Conservation (phyloP, 352 stramenopile species). For the Pythium oligandrum region DNA sequence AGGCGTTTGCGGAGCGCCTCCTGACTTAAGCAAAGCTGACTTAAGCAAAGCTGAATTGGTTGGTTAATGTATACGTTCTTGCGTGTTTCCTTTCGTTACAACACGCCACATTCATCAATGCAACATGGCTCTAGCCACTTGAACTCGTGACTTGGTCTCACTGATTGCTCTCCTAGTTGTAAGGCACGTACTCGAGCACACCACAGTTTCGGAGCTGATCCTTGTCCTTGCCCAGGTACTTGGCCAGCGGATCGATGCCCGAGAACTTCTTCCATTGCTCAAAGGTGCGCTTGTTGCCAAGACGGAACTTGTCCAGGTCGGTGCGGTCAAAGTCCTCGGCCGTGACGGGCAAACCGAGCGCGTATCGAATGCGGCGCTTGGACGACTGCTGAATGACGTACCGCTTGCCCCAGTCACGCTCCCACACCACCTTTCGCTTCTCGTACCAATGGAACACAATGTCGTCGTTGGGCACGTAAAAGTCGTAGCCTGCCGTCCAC, state of each 20-base stretch:
- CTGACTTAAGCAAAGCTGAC: no score
- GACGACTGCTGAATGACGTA: slow-evolving; percentile 64
- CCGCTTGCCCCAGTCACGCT: slow-evolving; percentile 67
- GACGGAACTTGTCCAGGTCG: slow-evolving; percentile 57
- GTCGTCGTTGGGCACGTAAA: slow-evolving; percentile 70
- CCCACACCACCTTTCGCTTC: slow-evolving; percentile 76
- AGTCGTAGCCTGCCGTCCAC: slow-evolving; percentile 78
- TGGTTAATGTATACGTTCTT: no score
- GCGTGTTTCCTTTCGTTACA: no score
- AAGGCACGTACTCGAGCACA: slow-evolving; percentile 65
- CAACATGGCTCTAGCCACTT: no score
- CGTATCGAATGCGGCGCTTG: slow-evolving; percentile 70
- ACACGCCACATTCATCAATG: neutral
- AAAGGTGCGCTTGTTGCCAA: slow-evolving; percentile 73
- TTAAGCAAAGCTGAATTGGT: no score
- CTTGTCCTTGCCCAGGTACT: slow-evolving; percentile 39
- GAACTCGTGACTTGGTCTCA: neutral
- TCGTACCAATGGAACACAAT: slow-evolving; percentile 82
- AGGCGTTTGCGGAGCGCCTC: slow-evolving; percentile 22
- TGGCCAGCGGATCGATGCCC: slow-evolving; percentile 64
- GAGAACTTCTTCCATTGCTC: slow-evolving; percentile 80
- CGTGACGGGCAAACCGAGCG: slow-evolving; percentile 49
- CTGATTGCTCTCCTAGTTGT: slow-evolving; percentile 17
- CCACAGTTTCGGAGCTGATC: slow-evolving; percentile 73
- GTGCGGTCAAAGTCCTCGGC: slow-evolving; percentile 71